phyloP scores from a whole-genome alignment of 345 rosid genomes.

The Euphorbia lathyris region DNA sequence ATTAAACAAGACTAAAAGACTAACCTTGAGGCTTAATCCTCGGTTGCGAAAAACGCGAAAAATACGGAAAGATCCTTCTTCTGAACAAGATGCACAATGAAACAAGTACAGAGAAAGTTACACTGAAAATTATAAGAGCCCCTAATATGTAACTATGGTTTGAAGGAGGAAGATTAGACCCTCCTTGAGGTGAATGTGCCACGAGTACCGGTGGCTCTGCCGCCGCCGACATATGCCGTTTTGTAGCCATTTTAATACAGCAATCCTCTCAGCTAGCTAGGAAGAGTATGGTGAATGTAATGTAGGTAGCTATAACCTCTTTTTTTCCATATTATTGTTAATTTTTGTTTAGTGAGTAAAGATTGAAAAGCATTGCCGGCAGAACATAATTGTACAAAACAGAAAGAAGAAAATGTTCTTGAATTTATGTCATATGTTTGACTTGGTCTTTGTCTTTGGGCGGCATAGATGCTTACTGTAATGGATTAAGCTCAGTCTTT shows the following conservation, averaged over 20 bases:
- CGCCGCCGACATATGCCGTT: not conserved
- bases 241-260: constrained; percentile 9
- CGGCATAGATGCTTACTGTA: constrained; percentile 21
- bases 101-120: constrained; percentile 14
- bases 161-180: not conserved
- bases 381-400: constrained; percentile 4
- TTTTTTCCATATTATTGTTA: not conserved
- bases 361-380: constrained; percentile 27
- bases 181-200: not conserved
- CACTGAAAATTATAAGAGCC: constrained; percentile 27
- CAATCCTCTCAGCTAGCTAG: not conserved
- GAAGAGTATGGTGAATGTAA: too few species aligned
- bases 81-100: constrained; percentile 29
- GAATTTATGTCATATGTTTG: not conserved
- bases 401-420: not conserved
- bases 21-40: constrained; percentile 34
- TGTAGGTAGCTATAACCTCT: not conserved
- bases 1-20: not conserved
- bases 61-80: constrained; percentile 31
- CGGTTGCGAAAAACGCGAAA: constrained; percentile 12
- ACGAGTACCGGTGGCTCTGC: not conserved
- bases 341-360: constrained; percentile 6
- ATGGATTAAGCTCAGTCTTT: not conserved
- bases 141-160: constrained; percentile 16
- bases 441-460: constrained; percentile 26